Evolutionary conservation across 1,139 yeast genomes (phyloP).

Genomic region (Candida pseudoviswanathii): DNA sequence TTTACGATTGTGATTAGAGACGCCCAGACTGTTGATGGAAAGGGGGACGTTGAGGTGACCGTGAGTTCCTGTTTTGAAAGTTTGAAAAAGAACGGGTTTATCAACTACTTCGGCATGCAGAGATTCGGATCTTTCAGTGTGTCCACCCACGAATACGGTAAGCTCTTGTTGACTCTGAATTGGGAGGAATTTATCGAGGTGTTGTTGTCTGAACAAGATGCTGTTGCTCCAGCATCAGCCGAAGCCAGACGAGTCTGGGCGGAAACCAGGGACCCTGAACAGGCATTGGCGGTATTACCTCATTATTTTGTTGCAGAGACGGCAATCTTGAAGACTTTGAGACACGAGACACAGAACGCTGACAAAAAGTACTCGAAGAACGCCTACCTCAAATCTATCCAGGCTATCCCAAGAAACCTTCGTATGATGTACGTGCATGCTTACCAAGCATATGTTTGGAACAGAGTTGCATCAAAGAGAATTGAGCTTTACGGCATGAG

Average conservation of each 20-base stretch:
- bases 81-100: conserved; percentile 70
- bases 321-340: conserved; percentile 64
- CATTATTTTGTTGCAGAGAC: conserved; percentile 84
- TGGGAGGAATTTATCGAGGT: conserved; percentile 82
- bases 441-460: conserved; percentile 96
- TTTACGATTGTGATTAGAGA: conserved; percentile 83
- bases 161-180: conserved; percentile 64
- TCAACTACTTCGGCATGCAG: conserved; percentile 96
- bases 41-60: conserved; percentile 38
- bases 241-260: conserved; percentile 86
- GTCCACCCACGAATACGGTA: conserved; percentile 87
- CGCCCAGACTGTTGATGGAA: conserved; percentile 40
- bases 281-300: conserved; percentile 78
- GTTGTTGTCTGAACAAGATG: conserved; percentile 80
- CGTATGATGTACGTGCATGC: conserved; percentile 97
- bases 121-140: conserved; percentile 94
- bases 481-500: conserved; percentile 68
- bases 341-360: conserved; percentile 43
- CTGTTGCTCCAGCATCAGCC: conserved; percentile 77
- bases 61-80: conserved; percentile 58
- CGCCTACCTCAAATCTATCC: conserved; percentile 75
- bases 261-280: conserved; percentile 64
- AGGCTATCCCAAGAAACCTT: conserved; percentile 89
- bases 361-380: conserved; percentile 49
- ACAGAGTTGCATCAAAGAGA: conserved; percentile 78